phyloP scores from a whole-genome alignment of 306 rosid genomes.

The Inga oerstediana region DNA sequence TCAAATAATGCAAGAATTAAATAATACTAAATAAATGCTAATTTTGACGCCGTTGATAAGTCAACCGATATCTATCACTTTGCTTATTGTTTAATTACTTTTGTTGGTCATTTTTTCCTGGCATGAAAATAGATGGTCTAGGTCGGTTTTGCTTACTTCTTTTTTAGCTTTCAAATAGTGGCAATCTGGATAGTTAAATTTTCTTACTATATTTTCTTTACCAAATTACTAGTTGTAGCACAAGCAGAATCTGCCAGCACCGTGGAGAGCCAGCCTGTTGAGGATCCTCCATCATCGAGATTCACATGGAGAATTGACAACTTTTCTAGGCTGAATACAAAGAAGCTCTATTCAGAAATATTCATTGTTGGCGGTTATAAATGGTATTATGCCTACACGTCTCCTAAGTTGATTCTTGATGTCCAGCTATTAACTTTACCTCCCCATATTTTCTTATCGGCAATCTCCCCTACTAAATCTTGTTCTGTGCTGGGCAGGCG shows the following conservation, averaged over 20 bases:
- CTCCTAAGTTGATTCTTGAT: neutral
- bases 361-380: conserved; percentile 79
- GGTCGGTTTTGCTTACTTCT: conserved; percentile 9
- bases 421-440: neutral
- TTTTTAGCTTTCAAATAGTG: conserved; percentile 17
- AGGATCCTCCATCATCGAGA: conserved; percentile 75
- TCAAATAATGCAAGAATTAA: too few species aligned
- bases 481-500: conserved; percentile 61
- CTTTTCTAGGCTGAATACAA: conserved; percentile 69
- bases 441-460: neutral
- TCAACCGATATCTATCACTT: too few species aligned
- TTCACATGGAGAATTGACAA: conserved; percentile 86
- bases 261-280: conserved; percentile 74
- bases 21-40: too few species aligned
- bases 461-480: conserved; percentile 25
- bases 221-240: conserved; percentile 56
- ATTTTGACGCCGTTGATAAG: too few species aligned
- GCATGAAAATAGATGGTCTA: conserved; percentile 16
- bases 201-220: conserved; percentile 26
- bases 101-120: conserved; percentile 3
- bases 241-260: conserved; percentile 69
- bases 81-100: conserved; percentile 10
- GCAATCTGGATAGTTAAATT: conserved; percentile 26
- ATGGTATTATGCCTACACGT: conserved; percentile 57
- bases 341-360: conserved; percentile 77